These are phyloP conservation scores for Agaricus bisporus DNA, from an alignment of 768 basidiomycete genomes.

Conservation along the genomic window DNA sequence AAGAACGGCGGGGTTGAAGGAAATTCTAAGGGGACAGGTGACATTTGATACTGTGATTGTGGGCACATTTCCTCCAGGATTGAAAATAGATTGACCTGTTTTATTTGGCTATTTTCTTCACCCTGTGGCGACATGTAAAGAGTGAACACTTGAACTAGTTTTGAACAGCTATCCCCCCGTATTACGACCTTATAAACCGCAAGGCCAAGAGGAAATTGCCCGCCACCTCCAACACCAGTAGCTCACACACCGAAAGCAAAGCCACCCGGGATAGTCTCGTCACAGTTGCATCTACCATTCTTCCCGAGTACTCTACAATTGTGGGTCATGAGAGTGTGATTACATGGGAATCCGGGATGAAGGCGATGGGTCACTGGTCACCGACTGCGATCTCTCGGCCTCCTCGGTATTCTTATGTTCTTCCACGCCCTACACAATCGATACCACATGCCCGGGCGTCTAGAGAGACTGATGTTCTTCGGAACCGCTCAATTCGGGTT, in stretches of 20 bases:
- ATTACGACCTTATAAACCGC: neutral
- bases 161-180: too few species aligned
- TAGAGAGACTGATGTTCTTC: neutral
- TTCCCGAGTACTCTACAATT: neutral
- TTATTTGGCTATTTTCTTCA: too few species aligned
- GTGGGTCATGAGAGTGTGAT: neutral
- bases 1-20: slow-evolving; percentile 36
- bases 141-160: too few species aligned
- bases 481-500: neutral
- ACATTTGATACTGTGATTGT: too few species aligned
- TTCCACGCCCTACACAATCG: neutral
- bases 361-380: neutral
- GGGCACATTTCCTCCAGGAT: too few species aligned
- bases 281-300: neutral
- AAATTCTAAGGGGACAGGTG: slow-evolving; percentile 11
- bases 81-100: too few species aligned
- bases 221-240: neutral
- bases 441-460: neutral
- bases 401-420: neutral
- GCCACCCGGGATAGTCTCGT: neutral
- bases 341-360: neutral
- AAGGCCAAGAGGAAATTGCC: neutral
- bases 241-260: neutral
- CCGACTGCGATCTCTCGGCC: neutral
- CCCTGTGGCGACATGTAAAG: too few species aligned